phyloP scores from a whole-genome alignment of 2,329 filamentous ascomycete genomes.

The Nemania bipapillata region DNA sequence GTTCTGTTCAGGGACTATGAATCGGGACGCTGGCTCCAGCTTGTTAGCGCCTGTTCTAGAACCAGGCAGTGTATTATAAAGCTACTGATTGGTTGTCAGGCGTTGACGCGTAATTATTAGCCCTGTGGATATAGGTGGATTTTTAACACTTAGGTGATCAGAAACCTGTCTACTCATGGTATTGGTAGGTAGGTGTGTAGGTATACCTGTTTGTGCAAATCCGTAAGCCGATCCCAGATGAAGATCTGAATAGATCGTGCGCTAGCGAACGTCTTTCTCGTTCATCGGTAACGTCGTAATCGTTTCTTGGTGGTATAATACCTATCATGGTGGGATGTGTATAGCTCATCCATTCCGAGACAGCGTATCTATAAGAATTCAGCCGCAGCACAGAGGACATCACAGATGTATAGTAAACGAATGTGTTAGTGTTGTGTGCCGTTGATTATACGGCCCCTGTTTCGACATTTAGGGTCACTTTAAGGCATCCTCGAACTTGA shows the following conservation, averaged over 20 bases:
- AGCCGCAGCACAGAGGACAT: not conserved
- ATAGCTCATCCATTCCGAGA: not conserved
- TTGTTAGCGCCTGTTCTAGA: constrained; percentile 25
- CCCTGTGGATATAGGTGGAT: not conserved
- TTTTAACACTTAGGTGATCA: not conserved
- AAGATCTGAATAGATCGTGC: not conserved
- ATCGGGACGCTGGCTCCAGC: constrained; percentile 20
- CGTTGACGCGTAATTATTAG: not conserved
- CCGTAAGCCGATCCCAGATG: not conserved
- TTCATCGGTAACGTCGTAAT: no score
- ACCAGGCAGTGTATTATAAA: not conserved
- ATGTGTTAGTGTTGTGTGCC: not conserved
- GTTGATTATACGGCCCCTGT: not conserved
- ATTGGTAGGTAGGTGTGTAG: no score
- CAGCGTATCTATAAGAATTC: not conserved
- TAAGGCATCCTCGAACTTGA: not conserved
- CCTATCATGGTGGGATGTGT: not conserved
- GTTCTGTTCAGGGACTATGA: constrained; percentile 14
- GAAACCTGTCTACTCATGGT: no score
- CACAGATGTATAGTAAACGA: not conserved
- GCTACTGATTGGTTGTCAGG: constrained; percentile 21
- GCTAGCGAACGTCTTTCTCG: not conserved
- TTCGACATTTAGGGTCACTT: no score
- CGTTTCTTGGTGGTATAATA: not conserved
- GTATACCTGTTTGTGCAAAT: not conserved